Conservation (phyloP, 179 eudicot genomes). For the Spinacia oleracea region DNA sequence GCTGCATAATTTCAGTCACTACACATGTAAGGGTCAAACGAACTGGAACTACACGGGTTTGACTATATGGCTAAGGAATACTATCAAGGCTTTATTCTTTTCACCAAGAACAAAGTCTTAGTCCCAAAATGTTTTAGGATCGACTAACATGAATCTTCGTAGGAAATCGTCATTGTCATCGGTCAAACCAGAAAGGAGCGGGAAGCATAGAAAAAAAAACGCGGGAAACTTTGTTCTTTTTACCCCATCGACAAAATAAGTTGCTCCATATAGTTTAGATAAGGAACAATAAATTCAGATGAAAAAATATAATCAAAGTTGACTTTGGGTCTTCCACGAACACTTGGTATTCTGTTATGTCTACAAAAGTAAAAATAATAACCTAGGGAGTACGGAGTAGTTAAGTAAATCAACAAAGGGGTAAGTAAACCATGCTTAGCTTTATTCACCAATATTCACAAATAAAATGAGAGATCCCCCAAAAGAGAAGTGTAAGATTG, state of each 20-base stretch:
- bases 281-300: background rate
- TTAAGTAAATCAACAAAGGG: background rate
- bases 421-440: constrained; percentile 3
- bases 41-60: background rate
- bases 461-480: constrained; percentile 12
- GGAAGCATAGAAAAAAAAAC: no score
- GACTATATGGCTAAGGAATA: no score
- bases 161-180: no score
- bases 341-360: no score
- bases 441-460: constrained; percentile 25
- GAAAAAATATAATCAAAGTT: no score
- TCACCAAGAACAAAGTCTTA: no score
- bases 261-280: background rate
- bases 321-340: no score
- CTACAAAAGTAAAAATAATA: no score
- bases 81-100: background rate
- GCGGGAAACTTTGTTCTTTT: background rate
- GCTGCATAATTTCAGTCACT: background rate
- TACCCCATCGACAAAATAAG: background rate
- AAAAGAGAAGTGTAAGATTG: background rate
- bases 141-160: no score
- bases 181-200: no score
- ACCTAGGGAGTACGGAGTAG: no score
- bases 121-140: no score
- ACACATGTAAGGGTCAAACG: background rate